Percentiles rank a stretch among this genome's conserved stretches.
Evolutionary conservation across 306 rosid species (phyloP).

Genomic region (Rosa chinensis): DNA sequence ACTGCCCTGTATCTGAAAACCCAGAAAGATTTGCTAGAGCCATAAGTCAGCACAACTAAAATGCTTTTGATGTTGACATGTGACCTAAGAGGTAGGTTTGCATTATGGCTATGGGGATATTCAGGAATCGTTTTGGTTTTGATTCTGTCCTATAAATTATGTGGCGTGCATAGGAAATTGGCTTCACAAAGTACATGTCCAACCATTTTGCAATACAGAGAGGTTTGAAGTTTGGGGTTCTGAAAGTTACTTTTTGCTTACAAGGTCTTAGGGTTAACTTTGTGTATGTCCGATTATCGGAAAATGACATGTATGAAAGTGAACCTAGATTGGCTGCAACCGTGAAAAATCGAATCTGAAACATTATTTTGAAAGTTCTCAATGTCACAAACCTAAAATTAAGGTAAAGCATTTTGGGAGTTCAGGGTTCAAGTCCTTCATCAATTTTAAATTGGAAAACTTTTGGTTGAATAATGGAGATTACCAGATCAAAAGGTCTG

Average conservation of each 20-base stretch:
- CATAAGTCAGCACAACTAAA: not conserved
- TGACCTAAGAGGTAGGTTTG: slow-evolving; percentile 12
- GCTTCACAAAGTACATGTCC: not conserved
- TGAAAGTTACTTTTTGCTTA: not conserved
- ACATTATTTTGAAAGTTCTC: too few relatives aligned
- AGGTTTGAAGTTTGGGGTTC: not conserved
- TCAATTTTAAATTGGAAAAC: not conserved
- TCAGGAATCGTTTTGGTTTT: not conserved
- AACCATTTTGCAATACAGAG: not conserved
- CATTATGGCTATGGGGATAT: not conserved
- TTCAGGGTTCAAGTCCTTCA: not conserved
- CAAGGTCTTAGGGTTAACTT: not conserved
- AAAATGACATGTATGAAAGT: not conserved
- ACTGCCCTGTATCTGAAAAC: not conserved
- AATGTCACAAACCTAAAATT: not conserved
- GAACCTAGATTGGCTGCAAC: not conserved
- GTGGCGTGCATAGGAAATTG: not conserved
- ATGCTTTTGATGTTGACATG: slow-evolving; percentile 10
- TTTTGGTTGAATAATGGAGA: not conserved
- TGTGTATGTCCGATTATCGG: too few relatives aligned
- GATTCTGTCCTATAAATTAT: not conserved
- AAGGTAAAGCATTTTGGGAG: not conserved
- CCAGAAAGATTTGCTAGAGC: not conserved
- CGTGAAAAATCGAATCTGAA: too few relatives aligned
- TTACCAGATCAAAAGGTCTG: not conserved